Evolutionary conservation across 176 grass and related monocot species (phyloP), one percentile per base, ranked within the genome.

Genomic region (Triticum turgidum): DNA sequence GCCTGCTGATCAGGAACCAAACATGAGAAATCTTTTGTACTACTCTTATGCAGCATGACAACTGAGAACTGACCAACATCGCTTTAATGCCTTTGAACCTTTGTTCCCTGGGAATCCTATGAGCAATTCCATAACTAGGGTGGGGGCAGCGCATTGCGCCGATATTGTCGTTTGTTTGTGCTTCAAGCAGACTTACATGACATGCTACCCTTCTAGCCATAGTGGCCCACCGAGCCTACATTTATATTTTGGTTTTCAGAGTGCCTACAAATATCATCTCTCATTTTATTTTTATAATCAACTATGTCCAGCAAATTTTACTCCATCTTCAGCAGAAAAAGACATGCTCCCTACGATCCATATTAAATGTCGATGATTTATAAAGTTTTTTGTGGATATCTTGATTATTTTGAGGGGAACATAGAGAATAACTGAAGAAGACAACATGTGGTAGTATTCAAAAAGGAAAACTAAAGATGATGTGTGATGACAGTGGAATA

Each of bases 1-100:
- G 86, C 77, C 70, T 91, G 82, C 89, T 88, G 78, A 91, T 85
- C 76, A 85, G 77, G 86, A 88, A 22, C 86, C 77, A 77, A 77
- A 4, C 18, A 77, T 34, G 74, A 84, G 63, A 25, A 24, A 76
- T 13, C 3, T 68, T 68, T 80, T 91, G 62, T 88, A 77, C 11
- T 88, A 77, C 11, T 77, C 63, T 84, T 81, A 44, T 91, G 82
- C 70, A 41, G 39, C 24, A 81, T 71, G 70, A 42, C 63, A 37
- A 88, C 81, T 71, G 82, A 42, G 51, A 37, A 88, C 77, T 81
- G 47, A 76, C 81, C 82, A 70, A 64, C 77, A 77, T 71, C 7
- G 15, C 27, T 83, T 91, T 80, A 29, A 24, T 84, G 81, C 22
- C 62, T 87, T 91, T 22, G 15, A 14, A 52, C 69, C 63, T 90